Percentiles rank a stretch among this genome's conserved stretches.
phyloP scores from a whole-genome alignment of 148 eudicot genomes.

The Limonium bicolor region DNA sequence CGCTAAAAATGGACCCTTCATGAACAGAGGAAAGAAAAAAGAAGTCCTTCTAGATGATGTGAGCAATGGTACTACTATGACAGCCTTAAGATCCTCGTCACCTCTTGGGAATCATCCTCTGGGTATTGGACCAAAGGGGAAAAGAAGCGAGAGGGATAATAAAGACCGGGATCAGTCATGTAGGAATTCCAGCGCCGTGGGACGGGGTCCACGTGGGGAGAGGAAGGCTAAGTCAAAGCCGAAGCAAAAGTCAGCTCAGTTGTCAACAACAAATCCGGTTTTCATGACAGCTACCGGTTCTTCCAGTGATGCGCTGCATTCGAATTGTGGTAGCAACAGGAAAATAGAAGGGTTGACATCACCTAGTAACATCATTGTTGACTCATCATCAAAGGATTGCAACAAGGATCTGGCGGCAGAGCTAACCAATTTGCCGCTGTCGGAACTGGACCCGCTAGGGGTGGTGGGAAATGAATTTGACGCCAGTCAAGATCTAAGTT shows the following conservation, averaged over 20 bases:
- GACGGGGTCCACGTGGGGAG: conserved; percentile 58
- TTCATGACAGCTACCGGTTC: conserved; percentile 24
- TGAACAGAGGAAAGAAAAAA: conserved; percentile 71
- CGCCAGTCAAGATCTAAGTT: conserved; percentile 3
- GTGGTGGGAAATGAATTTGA: not conserved
- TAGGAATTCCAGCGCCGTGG: conserved; percentile 24
- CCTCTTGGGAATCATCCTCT: conserved; percentile 22
- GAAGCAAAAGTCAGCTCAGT: conserved; percentile 65
- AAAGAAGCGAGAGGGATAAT: conserved; percentile 81
- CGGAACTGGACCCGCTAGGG: conserved; percentile 3
- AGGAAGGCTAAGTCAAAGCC: conserved; percentile 74
- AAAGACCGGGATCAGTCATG: conserved; percentile 10
- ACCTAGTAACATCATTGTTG: not conserved
- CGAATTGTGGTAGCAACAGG: not conserved
- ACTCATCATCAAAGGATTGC: too few species aligned
- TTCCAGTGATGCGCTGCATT: too few species aligned
- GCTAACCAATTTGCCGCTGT: not conserved
- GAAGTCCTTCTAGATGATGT: conserved; percentile 76
- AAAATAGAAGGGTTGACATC: not conserved
- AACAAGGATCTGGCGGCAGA: too few species aligned
- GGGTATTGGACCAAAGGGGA: conserved; percentile 74
- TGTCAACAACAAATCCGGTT: conserved; percentile 40
- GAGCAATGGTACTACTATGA: conserved; percentile 25
- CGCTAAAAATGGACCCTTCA: conserved; percentile 59
- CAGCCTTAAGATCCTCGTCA: conserved; percentile 21